Percentiles rank a stretch among this genome's conserved stretches.
These are phyloP conservation scores for Chamaecyparis obtusa DNA, from an alignment of 75 land plant species.

Conservation along the genomic window DNA sequence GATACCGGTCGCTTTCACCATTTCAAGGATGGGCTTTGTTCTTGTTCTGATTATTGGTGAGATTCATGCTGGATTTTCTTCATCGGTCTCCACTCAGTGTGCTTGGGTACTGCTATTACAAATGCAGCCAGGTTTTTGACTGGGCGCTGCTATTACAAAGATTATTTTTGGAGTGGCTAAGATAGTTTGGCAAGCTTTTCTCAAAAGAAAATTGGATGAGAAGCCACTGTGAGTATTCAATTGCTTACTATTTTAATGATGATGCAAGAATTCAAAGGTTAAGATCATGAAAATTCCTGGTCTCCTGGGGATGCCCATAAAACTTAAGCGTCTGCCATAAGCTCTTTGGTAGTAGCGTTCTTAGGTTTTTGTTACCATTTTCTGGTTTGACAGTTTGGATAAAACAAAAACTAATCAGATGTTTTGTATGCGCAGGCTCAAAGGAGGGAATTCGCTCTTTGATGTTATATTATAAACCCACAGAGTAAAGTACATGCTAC, in stretches of 20 bases:
- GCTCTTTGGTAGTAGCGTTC: background rate
- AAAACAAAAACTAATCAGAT: background rate
- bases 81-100: background rate
- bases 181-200: background rate
- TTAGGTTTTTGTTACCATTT: background rate
- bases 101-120: background rate
- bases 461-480: background rate
- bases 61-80: background rate
- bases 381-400: background rate
- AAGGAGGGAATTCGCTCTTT: background rate
- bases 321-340: background rate
- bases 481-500: background rate
- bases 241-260: background rate
- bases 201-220: background rate
- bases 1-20: slow-evolving; percentile 4
- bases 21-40: slow-evolving; percentile 2
- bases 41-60: slow-evolving; percentile 6
- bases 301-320: background rate
- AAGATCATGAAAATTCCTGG: background rate
- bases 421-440: background rate
- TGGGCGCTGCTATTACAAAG: background rate
- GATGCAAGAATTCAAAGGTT: background rate
- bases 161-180: background rate
- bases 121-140: background rate
- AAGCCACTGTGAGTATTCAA: background rate